phyloP scores from a whole-genome alignment of 257 asterid genomes.

The Paraleonurus japonicus region DNA sequence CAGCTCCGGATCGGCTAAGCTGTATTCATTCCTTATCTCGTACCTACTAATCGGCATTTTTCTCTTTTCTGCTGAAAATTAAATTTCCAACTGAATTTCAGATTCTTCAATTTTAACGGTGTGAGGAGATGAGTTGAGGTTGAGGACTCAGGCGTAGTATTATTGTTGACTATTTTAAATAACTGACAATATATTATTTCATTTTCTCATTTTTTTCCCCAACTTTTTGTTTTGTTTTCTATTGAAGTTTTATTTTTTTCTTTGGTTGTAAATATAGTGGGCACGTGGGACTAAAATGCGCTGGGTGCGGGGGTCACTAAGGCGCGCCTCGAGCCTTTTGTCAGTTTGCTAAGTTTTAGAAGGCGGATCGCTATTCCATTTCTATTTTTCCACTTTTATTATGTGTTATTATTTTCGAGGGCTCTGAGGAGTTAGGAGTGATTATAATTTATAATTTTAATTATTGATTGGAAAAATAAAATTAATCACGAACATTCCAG shows the following conservation, averaged over 20 bases:
- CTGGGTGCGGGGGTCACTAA: neutral
- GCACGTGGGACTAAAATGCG: slow-evolving; percentile 14
- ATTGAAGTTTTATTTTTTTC: neutral
- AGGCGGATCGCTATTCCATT: neutral
- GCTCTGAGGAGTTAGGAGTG: too few relatives aligned
- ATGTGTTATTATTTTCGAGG: too few relatives aligned
- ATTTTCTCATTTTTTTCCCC: neutral
- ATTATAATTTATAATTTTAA: too few relatives aligned
- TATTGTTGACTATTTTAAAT: slow-evolving; percentile 27
- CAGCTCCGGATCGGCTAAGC: slow-evolving; percentile 90
- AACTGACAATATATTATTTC: slow-evolving; percentile 4
- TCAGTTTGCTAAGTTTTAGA: neutral
- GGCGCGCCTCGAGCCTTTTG: slow-evolving; percentile 13
- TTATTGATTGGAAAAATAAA: too few relatives aligned
- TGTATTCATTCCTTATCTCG: slow-evolving; percentile 83
- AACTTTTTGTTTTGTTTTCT: neutral
- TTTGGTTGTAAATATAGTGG: slow-evolving; percentile 11
- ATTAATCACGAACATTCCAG: too few relatives aligned
- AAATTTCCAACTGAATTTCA: slow-evolving; percentile 13
- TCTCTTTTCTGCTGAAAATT: slow-evolving; percentile 20
- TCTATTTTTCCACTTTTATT: too few relatives aligned
- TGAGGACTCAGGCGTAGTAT: slow-evolving; percentile 26
- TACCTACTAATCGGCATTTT: slow-evolving; percentile 87
- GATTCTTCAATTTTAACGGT: slow-evolving; percentile 20
- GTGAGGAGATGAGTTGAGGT: slow-evolving; percentile 10